Conservation (phyloP, 345 rosid genomes). For the Murraya paniculata region DNA sequence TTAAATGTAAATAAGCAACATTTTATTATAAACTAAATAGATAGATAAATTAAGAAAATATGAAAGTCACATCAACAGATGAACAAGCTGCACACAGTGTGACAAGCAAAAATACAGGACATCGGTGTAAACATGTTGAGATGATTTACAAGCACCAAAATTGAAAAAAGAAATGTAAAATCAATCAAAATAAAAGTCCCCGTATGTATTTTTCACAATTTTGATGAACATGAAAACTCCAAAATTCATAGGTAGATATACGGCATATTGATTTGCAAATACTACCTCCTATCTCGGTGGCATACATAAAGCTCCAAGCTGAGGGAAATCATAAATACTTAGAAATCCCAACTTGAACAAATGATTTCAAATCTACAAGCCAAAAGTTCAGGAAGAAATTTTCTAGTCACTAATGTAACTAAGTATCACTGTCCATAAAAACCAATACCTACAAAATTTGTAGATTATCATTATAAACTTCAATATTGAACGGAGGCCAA, state of each 20-base stretch:
- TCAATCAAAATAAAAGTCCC: not conserved
- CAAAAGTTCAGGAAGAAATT: not conserved
- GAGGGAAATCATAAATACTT: not conserved
- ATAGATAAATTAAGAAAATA: not conserved
- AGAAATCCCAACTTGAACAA: not conserved
- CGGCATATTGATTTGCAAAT: not conserved
- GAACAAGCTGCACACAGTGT: not conserved
- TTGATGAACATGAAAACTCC: not conserved
- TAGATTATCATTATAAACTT: not conserved
- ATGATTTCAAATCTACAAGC: not conserved
- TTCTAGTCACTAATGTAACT: not conserved
- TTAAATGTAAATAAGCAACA: slow-evolving; percentile 4
- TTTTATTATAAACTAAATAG: not conserved
- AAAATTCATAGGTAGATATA: not conserved
- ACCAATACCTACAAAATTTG: not conserved
- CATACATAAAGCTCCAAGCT: not conserved
- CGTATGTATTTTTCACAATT: not conserved
- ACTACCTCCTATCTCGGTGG: not conserved
- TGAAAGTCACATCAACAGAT: not conserved
- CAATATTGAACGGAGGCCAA: not conserved
- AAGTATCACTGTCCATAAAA: not conserved
- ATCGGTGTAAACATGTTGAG: not conserved
- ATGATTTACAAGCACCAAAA: slow-evolving; percentile 5
- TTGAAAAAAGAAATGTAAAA: not conserved
- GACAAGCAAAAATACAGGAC: not conserved